Percentiles rank a stretch among this genome's conserved stretches.
These are phyloP conservation scores for Akanthomyces uredinophilus DNA, from an alignment of 2,329 filamentous ascomycete genomes.

Conservation along the genomic window DNA sequence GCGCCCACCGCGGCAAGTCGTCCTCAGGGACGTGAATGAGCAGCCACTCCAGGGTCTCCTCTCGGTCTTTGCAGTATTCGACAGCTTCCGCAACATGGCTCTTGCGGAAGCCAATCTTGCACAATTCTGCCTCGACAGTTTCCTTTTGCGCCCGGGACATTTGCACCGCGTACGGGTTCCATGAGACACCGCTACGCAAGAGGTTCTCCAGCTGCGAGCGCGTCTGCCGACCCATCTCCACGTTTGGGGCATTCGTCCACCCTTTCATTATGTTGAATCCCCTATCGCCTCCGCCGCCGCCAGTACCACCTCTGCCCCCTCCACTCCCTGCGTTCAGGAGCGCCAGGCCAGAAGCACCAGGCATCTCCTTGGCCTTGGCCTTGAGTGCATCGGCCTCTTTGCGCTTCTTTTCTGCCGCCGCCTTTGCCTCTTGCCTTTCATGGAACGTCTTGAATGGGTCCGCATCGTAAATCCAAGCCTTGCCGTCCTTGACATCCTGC, in stretches of 20 bases:
- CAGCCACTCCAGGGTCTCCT: conserved; percentile 93
- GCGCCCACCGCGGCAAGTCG: conserved; percentile 85
- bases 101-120: conserved; percentile 75
- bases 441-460: conserved; percentile 82
- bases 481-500: conserved; percentile 70
- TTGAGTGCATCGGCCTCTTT: conserved; percentile 63
- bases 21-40: conserved; percentile 96
- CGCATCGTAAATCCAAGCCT: conserved; percentile 86
- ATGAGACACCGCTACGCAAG: conserved; percentile 71
- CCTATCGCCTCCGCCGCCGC: conserved; percentile 20
- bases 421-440: conserved; percentile 74
- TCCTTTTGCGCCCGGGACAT: conserved; percentile 55
- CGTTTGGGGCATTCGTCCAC: conserved; percentile 81
- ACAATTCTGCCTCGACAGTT: conserved; percentile 66
- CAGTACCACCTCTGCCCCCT: not conserved
- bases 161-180: conserved; percentile 75
- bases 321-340: conserved; percentile 39
- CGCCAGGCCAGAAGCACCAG: conserved; percentile 51
- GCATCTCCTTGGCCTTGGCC: conserved; percentile 62
- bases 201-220: conserved; percentile 74
- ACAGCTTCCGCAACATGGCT: conserved; percentile 88
- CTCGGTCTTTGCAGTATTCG: conserved; percentile 80
- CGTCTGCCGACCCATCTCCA: conserved; percentile 85
- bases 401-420: conserved; percentile 71
- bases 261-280: conserved; percentile 54